Base-by-base conservation (phyloP, 202 grass and related monocot species). In the Schoenoplectus tabernaemontani region DNA sequence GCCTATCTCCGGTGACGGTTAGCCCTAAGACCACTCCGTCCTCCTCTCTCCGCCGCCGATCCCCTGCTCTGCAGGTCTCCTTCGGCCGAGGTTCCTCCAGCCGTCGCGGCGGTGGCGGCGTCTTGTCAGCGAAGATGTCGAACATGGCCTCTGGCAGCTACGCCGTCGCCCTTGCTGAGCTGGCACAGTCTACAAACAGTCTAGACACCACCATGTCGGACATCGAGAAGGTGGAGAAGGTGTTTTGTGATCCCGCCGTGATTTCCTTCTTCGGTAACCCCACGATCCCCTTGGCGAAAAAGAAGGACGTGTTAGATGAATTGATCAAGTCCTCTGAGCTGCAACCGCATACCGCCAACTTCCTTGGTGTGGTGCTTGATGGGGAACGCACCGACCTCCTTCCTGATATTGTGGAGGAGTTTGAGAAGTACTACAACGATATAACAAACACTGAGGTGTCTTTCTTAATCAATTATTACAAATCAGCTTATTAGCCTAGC, bases 201-300 rank as follows among this genome's bases (percentile, higher is more conserved):
- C 91, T 97, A 32, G 89, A 97, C 0, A 4, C 56, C 43, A 93
- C 95, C 51, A 82, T 89, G 4, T 8, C 87, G 1, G 91, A 98
- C 84, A 19, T 98, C 4, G 91, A 91, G 84, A 93, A 92, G 85
- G 47, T 93, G 20, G 84, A 93, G 57, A 59, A 76, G 69, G 76
- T 91, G 75, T 90, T 97, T 80, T 26, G 83, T 16, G 94, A 97
- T 60, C 85, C 87, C 33, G 57, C 85, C 61, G 76, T 90, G 61
- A 59, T 82, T 22, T 87, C 87, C 89, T 97, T 92, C 89, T 97
- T 97, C 82, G 79, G 85, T 85, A 92, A 93, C 84, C 91, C 89
- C 7, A 92, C 89, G 3, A 83, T 97, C 9, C 59, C 82, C 6
- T 59, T 59, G 28, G 89, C 88, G 19, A 78, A 91, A 87, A 97